Evolutionary conservation across 768 basidiomycete species (phyloP).

Genomic region (Lentinula guzmanii): DNA sequence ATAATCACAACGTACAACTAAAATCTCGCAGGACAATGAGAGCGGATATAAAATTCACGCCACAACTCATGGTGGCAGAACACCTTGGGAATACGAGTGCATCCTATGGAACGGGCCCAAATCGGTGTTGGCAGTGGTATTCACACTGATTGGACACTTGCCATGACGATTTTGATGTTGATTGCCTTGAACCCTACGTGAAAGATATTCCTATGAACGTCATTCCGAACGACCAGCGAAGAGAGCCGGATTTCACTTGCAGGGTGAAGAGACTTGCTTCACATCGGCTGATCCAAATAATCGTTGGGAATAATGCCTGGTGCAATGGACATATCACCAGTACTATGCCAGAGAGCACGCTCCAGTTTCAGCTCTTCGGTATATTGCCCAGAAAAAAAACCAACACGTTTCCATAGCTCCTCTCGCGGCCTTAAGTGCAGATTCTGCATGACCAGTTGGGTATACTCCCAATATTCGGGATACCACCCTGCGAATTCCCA

Average conservation of each 20-base stretch:
- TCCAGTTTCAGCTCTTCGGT: background rate
- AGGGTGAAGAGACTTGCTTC: background rate
- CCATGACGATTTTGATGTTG: background rate
- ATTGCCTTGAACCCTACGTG: background rate
- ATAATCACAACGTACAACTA: background rate
- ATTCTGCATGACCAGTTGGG: conserved; percentile 5
- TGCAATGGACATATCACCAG: background rate
- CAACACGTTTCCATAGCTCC: background rate
- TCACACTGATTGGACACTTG: background rate
- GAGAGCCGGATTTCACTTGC: background rate
- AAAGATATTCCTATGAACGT: conserved; percentile 1
- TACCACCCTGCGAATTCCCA: conserved; percentile 23
- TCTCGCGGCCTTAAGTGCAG: background rate
- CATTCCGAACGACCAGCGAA: background rate
- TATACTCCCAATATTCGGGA: conserved; percentile 15
- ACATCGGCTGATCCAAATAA: too few species aligned
- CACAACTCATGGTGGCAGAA: background rate
- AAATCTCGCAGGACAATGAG: background rate
- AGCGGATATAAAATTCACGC: background rate
- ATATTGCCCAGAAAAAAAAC: background rate
- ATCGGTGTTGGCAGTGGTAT: background rate
- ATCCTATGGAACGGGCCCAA: background rate
- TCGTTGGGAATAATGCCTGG: too few species aligned
- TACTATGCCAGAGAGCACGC: background rate
- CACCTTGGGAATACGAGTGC: background rate